Evolutionary conservation across 2,329 filamentous ascomycete species (phyloP).

Genomic region (Tricladium varicosporioides): DNA sequence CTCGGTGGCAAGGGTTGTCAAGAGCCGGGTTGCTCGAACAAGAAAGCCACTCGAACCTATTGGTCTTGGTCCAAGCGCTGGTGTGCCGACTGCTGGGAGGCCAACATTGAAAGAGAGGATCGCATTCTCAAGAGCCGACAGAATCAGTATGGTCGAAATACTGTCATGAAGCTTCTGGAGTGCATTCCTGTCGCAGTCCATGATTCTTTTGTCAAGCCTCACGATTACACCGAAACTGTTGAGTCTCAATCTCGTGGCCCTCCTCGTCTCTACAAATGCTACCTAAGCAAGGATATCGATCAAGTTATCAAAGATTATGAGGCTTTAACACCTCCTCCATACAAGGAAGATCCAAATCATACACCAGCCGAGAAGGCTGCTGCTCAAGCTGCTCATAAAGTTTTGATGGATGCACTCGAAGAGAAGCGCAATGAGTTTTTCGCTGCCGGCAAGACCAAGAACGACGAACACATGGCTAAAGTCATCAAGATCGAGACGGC

Average conservation of each 20-base stretch:
- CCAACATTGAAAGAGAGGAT: slow-evolving; percentile 31
- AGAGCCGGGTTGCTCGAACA: slow-evolving; percentile 24
- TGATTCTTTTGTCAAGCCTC: slow-evolving; percentile 33
- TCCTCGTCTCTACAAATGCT: slow-evolving; percentile 31
- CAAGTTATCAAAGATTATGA: slow-evolving; percentile 29
- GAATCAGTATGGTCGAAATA: slow-evolving; percentile 17
- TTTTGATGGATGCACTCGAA: slow-evolving; percentile 21
- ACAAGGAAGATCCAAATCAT: slow-evolving; percentile 24
- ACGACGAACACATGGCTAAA: slow-evolving; percentile 29
- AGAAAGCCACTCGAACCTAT: slow-evolving; percentile 27
- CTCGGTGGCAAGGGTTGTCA: slow-evolving; percentile 32
- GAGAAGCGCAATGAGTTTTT: slow-evolving; percentile 28
- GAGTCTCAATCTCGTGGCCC: slow-evolving; percentile 19
- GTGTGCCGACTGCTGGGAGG: slow-evolving; percentile 30
- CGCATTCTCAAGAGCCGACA: slow-evolving; percentile 28
- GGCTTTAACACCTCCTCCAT: slow-evolving; percentile 25
- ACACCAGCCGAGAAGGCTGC: slow-evolving; percentile 25
- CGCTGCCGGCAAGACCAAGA: slow-evolving; percentile 25
- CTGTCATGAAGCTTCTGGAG: slow-evolving; percentile 28
- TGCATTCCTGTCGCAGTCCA: slow-evolving; percentile 33
- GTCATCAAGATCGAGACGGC: slow-evolving; percentile 29
- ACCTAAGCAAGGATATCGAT: slow-evolving; percentile 26
- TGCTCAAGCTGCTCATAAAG: slow-evolving; percentile 22
- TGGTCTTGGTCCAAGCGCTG: slow-evolving; percentile 35
- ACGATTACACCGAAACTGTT: slow-evolving; percentile 28